Percentiles rank a stretch among this genome's conserved stretches.
phyloP scores from a whole-genome alignment of 495 filamentous ascomycete genomes.

The Aspergillus steynii region DNA sequence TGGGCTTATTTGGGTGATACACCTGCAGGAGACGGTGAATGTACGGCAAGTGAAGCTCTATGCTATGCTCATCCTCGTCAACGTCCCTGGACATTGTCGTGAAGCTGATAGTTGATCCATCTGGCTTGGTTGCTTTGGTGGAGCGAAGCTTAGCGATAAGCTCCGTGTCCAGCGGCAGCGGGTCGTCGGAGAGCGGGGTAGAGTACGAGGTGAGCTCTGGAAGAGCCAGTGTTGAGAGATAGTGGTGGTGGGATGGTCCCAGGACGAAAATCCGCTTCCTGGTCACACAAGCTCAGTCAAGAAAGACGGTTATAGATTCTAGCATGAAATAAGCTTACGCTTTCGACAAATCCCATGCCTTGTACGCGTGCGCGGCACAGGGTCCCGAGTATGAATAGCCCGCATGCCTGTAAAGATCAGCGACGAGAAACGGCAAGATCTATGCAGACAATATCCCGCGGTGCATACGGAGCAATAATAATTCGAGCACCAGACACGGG shows the following conservation, averaged over 20 bases:
- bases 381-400: conserved; percentile 95
- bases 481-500: conserved; percentile 78
- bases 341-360: conserved; percentile 77
- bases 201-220: conserved; percentile 73
- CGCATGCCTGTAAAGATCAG: conserved; percentile 68
- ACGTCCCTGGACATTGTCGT: conserved; percentile 66
- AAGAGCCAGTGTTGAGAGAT: conserved; percentile 74
- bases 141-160: conserved; percentile 62
- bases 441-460: conserved; percentile 1
- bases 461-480: conserved; percentile 92
- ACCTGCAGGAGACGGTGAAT: conserved; percentile 74
- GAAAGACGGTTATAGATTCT: neutral
- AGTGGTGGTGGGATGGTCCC: conserved; percentile 89
- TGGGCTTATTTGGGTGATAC: conserved; percentile 37
- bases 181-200: conserved; percentile 82
- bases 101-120: conserved; percentile 54
- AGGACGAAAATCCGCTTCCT: conserved; percentile 92
- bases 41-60: conserved; percentile 96
- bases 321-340: conserved; percentile 51
- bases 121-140: conserved; percentile 39
- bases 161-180: conserved; percentile 67
- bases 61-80: conserved; percentile 89
- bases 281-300: neutral
- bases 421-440: neutral
- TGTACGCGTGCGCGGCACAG: conserved; percentile 94